These are phyloP conservation scores for Xylaria cubensis DNA, from an alignment of 495 filamentous ascomycete species.

Conservation along the genomic window DNA sequence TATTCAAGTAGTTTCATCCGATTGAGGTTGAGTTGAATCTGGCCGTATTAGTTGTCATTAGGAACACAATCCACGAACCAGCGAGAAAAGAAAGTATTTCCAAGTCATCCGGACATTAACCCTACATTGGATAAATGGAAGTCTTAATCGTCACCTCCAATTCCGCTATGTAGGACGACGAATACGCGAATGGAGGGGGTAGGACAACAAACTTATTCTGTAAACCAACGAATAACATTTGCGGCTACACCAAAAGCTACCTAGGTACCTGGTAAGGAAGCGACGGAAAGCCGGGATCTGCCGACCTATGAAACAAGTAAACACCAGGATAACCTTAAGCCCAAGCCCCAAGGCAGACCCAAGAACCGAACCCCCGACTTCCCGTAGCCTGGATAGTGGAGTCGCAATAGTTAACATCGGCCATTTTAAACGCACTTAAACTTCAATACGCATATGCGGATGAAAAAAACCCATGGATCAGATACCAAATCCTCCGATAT, in stretches of 20 bases:
- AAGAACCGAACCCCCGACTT: not conserved
- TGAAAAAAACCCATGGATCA: not conserved
- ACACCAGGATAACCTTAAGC: not conserved
- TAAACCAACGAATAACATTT: not conserved
- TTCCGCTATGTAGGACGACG: not conserved
- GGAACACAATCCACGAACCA: not conserved
- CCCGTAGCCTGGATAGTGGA: constrained; percentile 13
- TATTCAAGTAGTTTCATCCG: constrained; percentile 2
- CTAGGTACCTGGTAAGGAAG: not conserved
- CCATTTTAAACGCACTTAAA: not conserved
- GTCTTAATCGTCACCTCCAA: not conserved
- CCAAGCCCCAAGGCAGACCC: too few species aligned
- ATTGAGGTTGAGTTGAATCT: not conserved
- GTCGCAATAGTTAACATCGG: not conserved
- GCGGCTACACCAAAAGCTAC: not conserved
- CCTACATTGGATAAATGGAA: not conserved
- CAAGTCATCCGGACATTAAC: not conserved
- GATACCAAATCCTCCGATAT: not conserved
- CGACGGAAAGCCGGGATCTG: not conserved
- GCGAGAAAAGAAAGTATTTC: not conserved
- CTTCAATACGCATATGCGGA: not conserved
- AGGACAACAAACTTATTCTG: not conserved
- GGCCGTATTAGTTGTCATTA: not conserved
- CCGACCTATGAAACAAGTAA: constrained; percentile 18
- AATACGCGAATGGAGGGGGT: not conserved